Conservation (phyloP, 371 early-diverging fungal species). For the Mortierella sp. region DNA sequence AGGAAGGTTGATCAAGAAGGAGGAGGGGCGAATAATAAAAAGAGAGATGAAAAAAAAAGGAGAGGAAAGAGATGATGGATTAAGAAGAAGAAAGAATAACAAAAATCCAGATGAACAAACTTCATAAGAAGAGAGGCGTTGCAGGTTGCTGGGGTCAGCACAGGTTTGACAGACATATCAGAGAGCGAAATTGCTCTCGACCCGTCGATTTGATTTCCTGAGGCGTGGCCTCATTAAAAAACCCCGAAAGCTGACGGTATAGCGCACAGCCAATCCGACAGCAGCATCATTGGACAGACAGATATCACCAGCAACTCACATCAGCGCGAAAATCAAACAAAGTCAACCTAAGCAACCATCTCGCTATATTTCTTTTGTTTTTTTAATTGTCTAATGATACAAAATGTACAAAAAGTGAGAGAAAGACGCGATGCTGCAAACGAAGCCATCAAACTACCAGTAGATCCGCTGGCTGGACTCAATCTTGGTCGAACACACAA, state of each 20-base stretch:
- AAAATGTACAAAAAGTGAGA: not conserved
- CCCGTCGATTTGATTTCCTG: too few relatives aligned
- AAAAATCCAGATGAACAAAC: not conserved
- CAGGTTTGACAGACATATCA: not conserved
- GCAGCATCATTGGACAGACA: not conserved
- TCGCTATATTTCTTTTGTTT: not conserved
- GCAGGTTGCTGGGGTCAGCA: not conserved
- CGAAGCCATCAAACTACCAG: conserved; percentile 20
- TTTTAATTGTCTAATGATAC: not conserved
- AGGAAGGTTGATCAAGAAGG: not conserved
- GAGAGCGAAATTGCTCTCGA: too few relatives aligned
- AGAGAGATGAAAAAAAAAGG: not conserved
- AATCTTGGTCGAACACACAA: conserved; percentile 33
- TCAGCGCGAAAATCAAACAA: too few relatives aligned
- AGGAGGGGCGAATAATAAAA: not conserved
- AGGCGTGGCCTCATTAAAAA: not conserved
- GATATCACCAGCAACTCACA: too few relatives aligned
- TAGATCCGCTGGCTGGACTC: conserved; percentile 25
- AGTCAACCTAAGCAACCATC: too few relatives aligned
- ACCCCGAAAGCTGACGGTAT: not conserved
- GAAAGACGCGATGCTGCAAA: not conserved
- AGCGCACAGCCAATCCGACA: conserved; percentile 1
- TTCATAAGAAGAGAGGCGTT: not conserved
- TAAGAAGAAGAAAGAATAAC: not conserved
- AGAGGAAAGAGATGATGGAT: conserved; percentile 2